Percentiles rank a stretch among this genome's conserved stretches.
Conservation (phyloP, 2,329 filamentous ascomycete genomes). For the Epichloe gansuensis region DNA sequence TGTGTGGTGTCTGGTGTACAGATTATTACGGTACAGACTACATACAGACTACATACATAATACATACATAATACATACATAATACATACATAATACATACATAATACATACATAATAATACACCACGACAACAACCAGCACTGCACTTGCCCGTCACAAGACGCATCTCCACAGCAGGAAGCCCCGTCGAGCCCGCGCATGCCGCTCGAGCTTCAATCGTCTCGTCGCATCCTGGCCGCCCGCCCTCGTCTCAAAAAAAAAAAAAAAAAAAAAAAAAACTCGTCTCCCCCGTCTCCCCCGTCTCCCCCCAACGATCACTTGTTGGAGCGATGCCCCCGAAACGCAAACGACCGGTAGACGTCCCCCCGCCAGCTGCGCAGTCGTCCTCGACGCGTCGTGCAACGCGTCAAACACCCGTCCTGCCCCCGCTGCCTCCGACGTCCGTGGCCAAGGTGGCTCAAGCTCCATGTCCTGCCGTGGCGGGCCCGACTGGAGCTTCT, state of each 20-base stretch:
- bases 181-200: not conserved
- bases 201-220: not conserved
- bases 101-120: too few species aligned
- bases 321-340: constrained; percentile 22
- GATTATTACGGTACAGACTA: too few species aligned
- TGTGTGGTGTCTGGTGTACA: too few species aligned
- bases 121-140: too few species aligned
- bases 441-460: constrained; percentile 5
- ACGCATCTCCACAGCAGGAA: too few species aligned
- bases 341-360: constrained; percentile 22
- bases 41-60: too few species aligned
- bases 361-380: constrained; percentile 10
- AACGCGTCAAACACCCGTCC: constrained; percentile 26
- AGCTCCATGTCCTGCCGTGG: constrained; percentile 1
- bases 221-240: not conserved
- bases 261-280: not conserved
- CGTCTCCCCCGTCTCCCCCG: not conserved
- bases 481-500: not conserved
- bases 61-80: too few species aligned
- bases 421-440: constrained; percentile 15
- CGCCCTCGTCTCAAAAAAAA: not conserved
- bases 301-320: not conserved
- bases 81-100: too few species aligned
- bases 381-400: constrained; percentile 21
- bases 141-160: too few species aligned